These are phyloP conservation scores for Spirogloea muscicola DNA, from an alignment of 139 green algal species.

Conservation along the genomic window DNA sequence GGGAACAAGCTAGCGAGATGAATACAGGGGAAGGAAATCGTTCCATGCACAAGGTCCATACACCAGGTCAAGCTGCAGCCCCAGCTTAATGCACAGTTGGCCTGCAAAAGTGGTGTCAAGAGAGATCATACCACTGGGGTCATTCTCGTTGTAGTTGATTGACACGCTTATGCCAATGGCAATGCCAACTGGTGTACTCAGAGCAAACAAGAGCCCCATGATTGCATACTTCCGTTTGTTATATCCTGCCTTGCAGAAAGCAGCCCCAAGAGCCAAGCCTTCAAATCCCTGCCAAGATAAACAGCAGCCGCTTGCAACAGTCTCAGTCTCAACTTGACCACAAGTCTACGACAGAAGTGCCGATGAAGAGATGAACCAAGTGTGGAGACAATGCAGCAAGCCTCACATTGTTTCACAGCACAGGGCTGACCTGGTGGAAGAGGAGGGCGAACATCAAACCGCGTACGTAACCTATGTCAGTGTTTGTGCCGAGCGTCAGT, in stretches of 20 bases:
- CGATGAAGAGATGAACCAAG: no score
- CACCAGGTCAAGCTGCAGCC: no score
- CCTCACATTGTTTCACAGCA: not conserved
- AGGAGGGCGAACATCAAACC: constrained; percentile 8
- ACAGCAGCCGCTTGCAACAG: no score
- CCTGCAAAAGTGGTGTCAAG: no score
- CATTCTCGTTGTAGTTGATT: constrained; percentile 9
- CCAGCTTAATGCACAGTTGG: no score
- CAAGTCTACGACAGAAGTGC: no score
- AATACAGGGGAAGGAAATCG: no score
- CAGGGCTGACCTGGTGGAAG: constrained; percentile 25
- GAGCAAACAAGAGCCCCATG: constrained; percentile 11
- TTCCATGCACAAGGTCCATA: no score
- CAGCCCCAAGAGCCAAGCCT: constrained; percentile 43
- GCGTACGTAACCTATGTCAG: not conserved
- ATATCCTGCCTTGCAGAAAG: constrained; percentile 18
- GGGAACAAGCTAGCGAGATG: no score
- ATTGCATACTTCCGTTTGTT: not conserved
- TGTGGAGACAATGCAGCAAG: no score
- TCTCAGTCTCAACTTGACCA: no score
- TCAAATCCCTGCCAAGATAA: constrained; percentile 50
- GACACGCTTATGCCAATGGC: constrained; percentile 11
- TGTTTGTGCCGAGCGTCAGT: constrained; percentile 6
- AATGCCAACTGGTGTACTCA: constrained; percentile 23
- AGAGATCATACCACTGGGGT: no score